These are phyloP conservation scores for Gossypium trilobum DNA, from an alignment of 441 rosid genomes.

Conservation along the genomic window DNA sequence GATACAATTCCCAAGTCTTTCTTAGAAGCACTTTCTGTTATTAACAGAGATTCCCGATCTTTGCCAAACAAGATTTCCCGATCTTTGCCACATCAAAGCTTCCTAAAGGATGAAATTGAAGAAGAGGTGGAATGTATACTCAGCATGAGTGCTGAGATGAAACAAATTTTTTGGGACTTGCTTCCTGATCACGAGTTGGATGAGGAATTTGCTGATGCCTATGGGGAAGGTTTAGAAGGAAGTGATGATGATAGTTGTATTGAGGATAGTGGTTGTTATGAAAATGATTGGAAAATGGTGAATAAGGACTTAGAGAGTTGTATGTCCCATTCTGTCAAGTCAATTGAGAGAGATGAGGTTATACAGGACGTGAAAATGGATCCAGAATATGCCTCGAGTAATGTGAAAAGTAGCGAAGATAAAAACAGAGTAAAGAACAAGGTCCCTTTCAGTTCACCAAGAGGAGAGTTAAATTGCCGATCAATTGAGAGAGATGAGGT, in stretches of 20 bases:
- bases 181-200: constrained; percentile 45
- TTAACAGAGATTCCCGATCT: constrained; percentile 39
- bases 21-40: constrained; percentile 44
- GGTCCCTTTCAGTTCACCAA: neutral
- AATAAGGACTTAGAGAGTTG: constrained; percentile 16
- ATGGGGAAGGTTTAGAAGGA: constrained; percentile 61
- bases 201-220: constrained; percentile 58
- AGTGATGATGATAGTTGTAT: constrained; percentile 38
- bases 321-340: constrained; percentile 26
- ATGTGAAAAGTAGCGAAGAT: neutral
- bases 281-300: constrained; percentile 17
- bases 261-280: constrained; percentile 30
- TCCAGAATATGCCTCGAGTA: neutral
- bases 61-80: constrained; percentile 34
- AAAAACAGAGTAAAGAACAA: neutral
- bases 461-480: neutral
- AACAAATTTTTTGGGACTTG: constrained; percentile 51
- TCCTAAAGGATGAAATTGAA: constrained; percentile 39
- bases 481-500: constrained; percentile 23
- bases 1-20: constrained; percentile 51
- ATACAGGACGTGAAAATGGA: neutral
- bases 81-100: constrained; percentile 22
- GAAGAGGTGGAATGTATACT: constrained; percentile 61
- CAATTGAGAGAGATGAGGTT: constrained; percentile 7
- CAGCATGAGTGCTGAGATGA: constrained; percentile 57